A percentile compares a stretch with the other conserved stretches of the same genome.
Conservation (phyloP, 2,329 filamentous ascomycete species). For the Elsinoe fawcettii region DNA sequence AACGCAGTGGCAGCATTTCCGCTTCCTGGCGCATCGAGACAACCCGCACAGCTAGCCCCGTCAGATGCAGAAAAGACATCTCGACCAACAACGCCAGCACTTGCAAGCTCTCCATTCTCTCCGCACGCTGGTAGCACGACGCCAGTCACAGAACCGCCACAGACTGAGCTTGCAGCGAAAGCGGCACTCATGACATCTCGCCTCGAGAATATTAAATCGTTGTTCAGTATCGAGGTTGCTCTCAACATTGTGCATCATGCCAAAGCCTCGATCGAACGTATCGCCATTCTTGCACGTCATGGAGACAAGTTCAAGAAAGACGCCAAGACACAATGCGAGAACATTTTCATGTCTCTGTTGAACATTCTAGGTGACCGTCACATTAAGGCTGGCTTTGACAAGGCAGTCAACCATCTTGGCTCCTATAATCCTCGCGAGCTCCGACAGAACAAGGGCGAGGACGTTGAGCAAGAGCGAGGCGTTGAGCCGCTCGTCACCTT, state of each 20-base stretch:
- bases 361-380: constrained; percentile 79
- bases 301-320: constrained; percentile 70
- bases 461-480: constrained; percentile 34
- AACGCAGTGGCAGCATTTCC: constrained; percentile 71
- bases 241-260: constrained; percentile 81
- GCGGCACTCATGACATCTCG: constrained; percentile 95
- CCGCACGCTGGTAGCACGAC: constrained; percentile 28
- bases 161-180: constrained; percentile 88
- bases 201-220: constrained; percentile 84
- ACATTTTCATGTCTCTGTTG: constrained; percentile 78
- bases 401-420: constrained; percentile 82
- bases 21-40: constrained; percentile 19
- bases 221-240: constrained; percentile 95
- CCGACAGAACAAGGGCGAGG: constrained; percentile 34
- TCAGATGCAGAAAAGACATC: constrained; percentile 20
- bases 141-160: constrained; percentile 58
- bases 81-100: constrained; percentile 25
- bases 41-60: constrained; percentile 25
- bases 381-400: constrained; percentile 87
- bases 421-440: constrained; percentile 85
- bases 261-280: constrained; percentile 78
- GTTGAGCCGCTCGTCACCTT: constrained; percentile 92
- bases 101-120: constrained; percentile 22
- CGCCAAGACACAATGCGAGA: constrained; percentile 78
- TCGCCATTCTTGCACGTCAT: constrained; percentile 71